Evolutionary conservation across 345 rosid species (phyloP).

Genomic region (Zanthoxylum bungeanum): DNA sequence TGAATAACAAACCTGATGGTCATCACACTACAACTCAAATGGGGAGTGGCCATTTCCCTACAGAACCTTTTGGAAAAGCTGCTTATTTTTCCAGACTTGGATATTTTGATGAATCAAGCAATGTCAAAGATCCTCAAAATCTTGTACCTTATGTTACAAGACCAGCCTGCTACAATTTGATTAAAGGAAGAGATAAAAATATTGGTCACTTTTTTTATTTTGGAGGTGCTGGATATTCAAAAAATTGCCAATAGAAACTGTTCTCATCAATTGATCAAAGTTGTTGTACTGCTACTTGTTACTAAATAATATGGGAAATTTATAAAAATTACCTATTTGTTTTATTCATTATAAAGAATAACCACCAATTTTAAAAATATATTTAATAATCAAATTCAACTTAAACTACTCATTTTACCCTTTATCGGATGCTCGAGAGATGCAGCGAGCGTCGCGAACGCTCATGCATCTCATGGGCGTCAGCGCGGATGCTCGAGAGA

Average conservation of each 20-base stretch:
- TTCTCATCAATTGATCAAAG: neutral
- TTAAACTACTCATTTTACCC: too few species aligned
- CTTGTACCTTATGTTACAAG: neutral
- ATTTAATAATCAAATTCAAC: too few species aligned
- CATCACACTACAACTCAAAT: conserved; percentile 33
- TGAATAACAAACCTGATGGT: conserved; percentile 9
- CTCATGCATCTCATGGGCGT: too few species aligned
- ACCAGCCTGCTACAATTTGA: conserved; percentile 1
- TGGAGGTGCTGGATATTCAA: conserved; percentile 12
- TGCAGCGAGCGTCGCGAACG: too few species aligned
- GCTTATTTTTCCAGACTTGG: conserved; percentile 25
- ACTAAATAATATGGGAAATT: neutral
- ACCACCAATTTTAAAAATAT: too few species aligned
- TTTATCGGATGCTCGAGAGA: too few species aligned
- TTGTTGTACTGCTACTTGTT: neutral
- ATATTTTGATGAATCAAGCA: neutral
- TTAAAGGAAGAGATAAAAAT: neutral
- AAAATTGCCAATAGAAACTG: neutral
- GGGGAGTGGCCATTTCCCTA: conserved; percentile 48
- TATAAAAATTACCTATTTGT: too few species aligned
- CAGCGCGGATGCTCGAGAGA: too few species aligned
- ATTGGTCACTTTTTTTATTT: conserved; percentile 8
- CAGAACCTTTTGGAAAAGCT: conserved; percentile 32
- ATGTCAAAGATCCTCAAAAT: neutral
- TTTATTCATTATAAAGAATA: too few species aligned